Evolutionary conservation across 192 early-diverging fungal genomes (phyloP), one percentile per base, ranked within the genome.

Genomic region (Entophlyctis luteolus): DNA sequence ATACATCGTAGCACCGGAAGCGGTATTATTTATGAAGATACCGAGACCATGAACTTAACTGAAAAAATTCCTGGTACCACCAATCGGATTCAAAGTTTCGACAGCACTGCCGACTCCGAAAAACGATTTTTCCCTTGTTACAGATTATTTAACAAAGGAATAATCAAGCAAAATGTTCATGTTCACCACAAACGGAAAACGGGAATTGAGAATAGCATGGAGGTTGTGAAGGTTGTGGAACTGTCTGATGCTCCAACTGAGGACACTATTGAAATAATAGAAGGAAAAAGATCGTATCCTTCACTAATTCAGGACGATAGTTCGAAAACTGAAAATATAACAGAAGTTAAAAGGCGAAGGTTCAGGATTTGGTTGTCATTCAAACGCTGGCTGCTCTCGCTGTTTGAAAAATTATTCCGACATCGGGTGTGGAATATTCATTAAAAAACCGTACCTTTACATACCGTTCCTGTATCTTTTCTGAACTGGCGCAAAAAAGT

Each of bases 211-310:
- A n/a, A 57, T 27, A 37, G 18, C 18, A 28, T 14, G 18, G 31
- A 12, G 33, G 55, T 12, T 52, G 50, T 66, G 4, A 18, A 54
- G n/a, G 63, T 54, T 6, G 63, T 34, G 35, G 63, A 66, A 37
- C 10, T 54, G 5, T 8, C 55, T 48, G 35, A 66, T 35, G 55
- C 20, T 18, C 6, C 35, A n/a, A 34, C 14, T 18, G 55, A 56
- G 8, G 62, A 63, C 32, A 48, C 22, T 4, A 32, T 66, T 32
- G 63, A 66, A 31, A 55, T 66, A 36, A 32, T 55, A 14, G 63
- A 66, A 35, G 63, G 63, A 20, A 52, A 54, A n/a, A 31, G 63
- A 35, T 47, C 39, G 18, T 66, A 47, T 66, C 63, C 63, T n/a
- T 55, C 50, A 23, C 32, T 69, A 14, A 5, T 5, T 5, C 54